Percentiles rank a stretch among this genome's conserved stretches.
Conservation (phyloP, 2,329 filamentous ascomycete species). For the Truncatella angustata region DNA sequence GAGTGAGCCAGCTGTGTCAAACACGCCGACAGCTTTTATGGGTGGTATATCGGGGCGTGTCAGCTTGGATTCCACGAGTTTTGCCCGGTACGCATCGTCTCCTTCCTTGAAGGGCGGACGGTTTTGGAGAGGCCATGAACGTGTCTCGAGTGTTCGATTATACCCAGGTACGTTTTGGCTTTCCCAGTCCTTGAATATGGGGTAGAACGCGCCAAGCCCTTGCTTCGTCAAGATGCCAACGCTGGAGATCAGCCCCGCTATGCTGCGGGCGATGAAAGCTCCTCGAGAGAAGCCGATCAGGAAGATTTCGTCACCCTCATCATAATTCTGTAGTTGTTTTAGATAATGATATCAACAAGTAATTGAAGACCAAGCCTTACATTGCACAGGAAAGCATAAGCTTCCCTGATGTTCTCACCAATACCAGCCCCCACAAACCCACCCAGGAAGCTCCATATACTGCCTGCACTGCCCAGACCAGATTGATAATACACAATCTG, state of each 20-base stretch:
- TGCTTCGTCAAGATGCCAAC: background rate
- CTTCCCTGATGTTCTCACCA: slow-evolving; percentile 2
- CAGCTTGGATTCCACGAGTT: background rate
- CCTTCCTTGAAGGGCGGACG: background rate
- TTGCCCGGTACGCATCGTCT: background rate
- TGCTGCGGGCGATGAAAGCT: slow-evolving; percentile 2
- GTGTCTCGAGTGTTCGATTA: background rate
- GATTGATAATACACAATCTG: slow-evolving; percentile 4
- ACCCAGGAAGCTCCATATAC: background rate
- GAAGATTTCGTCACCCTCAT: slow-evolving; percentile 4
- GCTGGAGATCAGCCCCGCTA: background rate
- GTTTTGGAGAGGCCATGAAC: background rate
- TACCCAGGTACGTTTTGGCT: background rate
- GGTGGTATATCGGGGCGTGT: background rate
- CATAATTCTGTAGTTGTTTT: background rate
- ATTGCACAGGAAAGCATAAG: slow-evolving; percentile 4
- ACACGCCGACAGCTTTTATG: slow-evolving; percentile 6
- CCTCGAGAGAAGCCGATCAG: slow-evolving; percentile 3
- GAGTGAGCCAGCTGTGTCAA: background rate
- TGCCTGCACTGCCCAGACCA: background rate
- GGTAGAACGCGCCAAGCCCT: slow-evolving; percentile 4
- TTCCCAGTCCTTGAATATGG: slow-evolving; percentile 8
- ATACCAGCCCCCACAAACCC: background rate
- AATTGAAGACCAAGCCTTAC: background rate
- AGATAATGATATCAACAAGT: background rate